Evolutionary conservation across 2,329 filamentous ascomycete species (phyloP).

Genomic region (Aspergillus pseudonomiae): DNA sequence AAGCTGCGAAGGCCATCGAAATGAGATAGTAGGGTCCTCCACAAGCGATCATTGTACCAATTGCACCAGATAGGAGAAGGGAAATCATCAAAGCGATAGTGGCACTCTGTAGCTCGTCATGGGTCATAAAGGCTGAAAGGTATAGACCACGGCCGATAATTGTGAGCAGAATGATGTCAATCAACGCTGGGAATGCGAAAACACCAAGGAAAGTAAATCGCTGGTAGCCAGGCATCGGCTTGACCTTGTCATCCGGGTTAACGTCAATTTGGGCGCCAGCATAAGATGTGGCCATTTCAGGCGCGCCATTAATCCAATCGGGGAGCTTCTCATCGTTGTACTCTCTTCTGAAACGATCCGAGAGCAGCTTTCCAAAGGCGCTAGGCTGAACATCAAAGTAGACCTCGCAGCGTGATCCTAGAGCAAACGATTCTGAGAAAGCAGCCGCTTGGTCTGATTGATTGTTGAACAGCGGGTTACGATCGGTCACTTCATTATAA

Average conservation of each 20-base stretch:
- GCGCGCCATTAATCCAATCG: constrained; percentile 53
- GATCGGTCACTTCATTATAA: constrained; percentile 64
- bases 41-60: constrained; percentile 66
- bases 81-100: constrained; percentile 63
- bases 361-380: constrained; percentile 49
- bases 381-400: constrained; percentile 62
- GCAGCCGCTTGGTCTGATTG: constrained; percentile 66
- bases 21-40: constrained; percentile 65
- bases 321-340: constrained; percentile 54
- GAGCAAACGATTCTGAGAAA: constrained; percentile 65
- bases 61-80: constrained; percentile 61
- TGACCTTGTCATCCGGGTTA: constrained; percentile 50
- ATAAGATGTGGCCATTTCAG: constrained; percentile 55
- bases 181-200: constrained; percentile 64
- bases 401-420: constrained; percentile 65
- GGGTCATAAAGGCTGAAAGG: constrained; percentile 60
- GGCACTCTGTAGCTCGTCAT: constrained; percentile 54
- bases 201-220: constrained; percentile 62
- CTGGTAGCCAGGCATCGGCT: constrained; percentile 51
- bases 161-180: constrained; percentile 63
- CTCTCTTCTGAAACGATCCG: constrained; percentile 46
- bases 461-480: constrained; percentile 63
- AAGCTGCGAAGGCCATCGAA: constrained; percentile 58
- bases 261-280: constrained; percentile 57
- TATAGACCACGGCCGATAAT: constrained; percentile 64